Evolutionary conservation across 2,329 filamentous ascomycete genomes (phyloP).

Genomic region (Parastagonospora avenae): DNA sequence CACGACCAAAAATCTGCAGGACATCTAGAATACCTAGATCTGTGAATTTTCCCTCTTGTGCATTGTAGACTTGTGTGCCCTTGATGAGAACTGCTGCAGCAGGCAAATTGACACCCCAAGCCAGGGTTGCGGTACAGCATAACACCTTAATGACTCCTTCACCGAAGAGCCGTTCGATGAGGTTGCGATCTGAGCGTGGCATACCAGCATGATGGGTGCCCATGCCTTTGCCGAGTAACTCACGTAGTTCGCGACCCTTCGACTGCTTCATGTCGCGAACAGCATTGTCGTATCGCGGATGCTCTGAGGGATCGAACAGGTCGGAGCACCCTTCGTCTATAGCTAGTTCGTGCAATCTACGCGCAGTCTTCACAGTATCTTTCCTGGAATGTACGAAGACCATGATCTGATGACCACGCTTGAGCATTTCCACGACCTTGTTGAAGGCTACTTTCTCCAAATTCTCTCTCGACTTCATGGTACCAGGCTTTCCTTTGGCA

Average conservation of each 20-base stretch:
- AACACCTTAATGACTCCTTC: conserved; percentile 95
- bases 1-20: conserved; percentile 96
- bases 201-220: conserved; percentile 97
- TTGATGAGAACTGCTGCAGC: conserved; percentile 98
- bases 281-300: conserved; percentile 80
- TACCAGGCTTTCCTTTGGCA: conserved; percentile 86
- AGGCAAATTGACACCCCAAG: conserved; percentile 98
- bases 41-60: conserved; percentile 94
- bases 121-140: conserved; percentile 96
- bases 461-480: conserved; percentile 83
- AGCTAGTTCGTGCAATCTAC: conserved; percentile 84
- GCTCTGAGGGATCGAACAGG: conserved; percentile 79
- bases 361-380: conserved; percentile 88
- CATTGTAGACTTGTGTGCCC: conserved; percentile 94
- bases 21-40: conserved; percentile 97
- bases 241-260: conserved; percentile 83
- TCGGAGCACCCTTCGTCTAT: conserved; percentile 78
- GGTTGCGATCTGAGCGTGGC: conserved; percentile 88
- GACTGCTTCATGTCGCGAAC: conserved; percentile 84
- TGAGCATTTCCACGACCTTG: conserved; percentile 92
- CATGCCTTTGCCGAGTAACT: conserved; percentile 86
- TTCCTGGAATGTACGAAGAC: conserved; percentile 98
- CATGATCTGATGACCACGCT: conserved; percentile 95
- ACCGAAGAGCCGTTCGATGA: conserved; percentile 91
- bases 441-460: conserved; percentile 87